Conservation (phyloP, 108 stramenopile species). For the Cylindrotheca fusiformis region DNA sequence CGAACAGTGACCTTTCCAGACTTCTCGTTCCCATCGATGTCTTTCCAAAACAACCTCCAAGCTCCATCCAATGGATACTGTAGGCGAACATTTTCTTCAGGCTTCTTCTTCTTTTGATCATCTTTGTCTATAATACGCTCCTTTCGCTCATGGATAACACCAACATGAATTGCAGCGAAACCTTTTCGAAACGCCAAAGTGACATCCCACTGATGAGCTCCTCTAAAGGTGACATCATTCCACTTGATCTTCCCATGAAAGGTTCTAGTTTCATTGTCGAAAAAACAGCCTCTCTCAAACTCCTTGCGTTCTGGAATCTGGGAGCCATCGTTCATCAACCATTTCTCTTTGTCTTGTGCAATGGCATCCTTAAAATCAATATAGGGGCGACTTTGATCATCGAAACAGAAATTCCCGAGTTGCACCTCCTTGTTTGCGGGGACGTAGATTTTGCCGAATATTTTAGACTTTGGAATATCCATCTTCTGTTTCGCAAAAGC, state of each 20-base stretch:
- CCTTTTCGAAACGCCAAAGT: slow-evolving; percentile 16
- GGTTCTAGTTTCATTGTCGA: slow-evolving; percentile 9
- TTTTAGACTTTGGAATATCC: background rate
- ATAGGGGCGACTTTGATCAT: slow-evolving; percentile 14
- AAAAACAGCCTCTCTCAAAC: slow-evolving; percentile 18
- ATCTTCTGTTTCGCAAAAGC: background rate
- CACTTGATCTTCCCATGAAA: slow-evolving; percentile 20
- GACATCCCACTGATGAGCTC: slow-evolving; percentile 21
- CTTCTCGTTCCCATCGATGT: slow-evolving; percentile 12
- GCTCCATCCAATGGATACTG: slow-evolving; percentile 21
- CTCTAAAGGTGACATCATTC: slow-evolving; percentile 16
- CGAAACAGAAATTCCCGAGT: slow-evolving; percentile 13
- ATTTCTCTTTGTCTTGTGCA: slow-evolving; percentile 15
- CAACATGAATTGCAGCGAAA: slow-evolving; percentile 14
- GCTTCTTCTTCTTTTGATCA: background rate
- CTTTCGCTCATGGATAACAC: slow-evolving; percentile 26
- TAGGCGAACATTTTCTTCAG: too few relatives aligned
- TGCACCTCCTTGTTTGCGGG: slow-evolving; percentile 9
- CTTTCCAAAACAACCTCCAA: slow-evolving; percentile 20
- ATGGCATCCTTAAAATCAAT: slow-evolving; percentile 17
- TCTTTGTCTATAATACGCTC: slow-evolving; percentile 6
- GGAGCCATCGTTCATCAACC: slow-evolving; percentile 17
- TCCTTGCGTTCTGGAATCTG: slow-evolving; percentile 10
- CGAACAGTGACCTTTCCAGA: slow-evolving; percentile 17
- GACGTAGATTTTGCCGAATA: slow-evolving; percentile 13